These are phyloP conservation scores for Mycosarcoma maydis DNA, from an alignment of 1,284 basidiomycete genomes.

Conservation along the genomic window DNA sequence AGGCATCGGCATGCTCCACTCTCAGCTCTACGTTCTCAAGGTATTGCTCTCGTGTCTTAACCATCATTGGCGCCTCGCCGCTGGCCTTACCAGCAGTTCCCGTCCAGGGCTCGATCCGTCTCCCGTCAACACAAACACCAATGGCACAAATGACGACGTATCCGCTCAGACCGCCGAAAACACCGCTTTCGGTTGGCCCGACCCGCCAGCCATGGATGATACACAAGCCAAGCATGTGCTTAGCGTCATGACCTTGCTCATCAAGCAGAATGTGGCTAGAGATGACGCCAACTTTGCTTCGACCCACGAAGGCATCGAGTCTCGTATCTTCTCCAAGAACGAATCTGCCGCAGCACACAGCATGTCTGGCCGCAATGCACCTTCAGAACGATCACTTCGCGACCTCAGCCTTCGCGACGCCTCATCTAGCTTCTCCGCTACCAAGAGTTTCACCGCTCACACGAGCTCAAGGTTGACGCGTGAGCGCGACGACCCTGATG, in stretches of 20 bases:
- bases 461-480: conserved; percentile 13
- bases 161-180: conserved; percentile 32
- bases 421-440: conserved; percentile 31
- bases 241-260: conserved; percentile 75
- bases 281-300: conserved; percentile 54
- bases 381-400: conserved; percentile 43
- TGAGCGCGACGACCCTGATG: conserved; percentile 36
- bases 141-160: conserved; percentile 28
- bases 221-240: conserved; percentile 85
- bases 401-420: conserved; percentile 36
- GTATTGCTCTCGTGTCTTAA: conserved; percentile 80
- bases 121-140: background rate
- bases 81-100: conserved; percentile 25
- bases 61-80: conserved; percentile 74
- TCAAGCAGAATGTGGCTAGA: conserved; percentile 72
- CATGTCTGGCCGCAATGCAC: conserved; percentile 15
- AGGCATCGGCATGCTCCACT: conserved; percentile 75
- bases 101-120: conserved; percentile 17
- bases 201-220: conserved; percentile 83
- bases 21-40: conserved; percentile 87
- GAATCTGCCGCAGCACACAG: conserved; percentile 11
- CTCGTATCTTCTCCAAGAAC: conserved; percentile 17
- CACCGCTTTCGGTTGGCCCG: conserved; percentile 70
- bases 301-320: conserved; percentile 27
- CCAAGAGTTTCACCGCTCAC: conserved; percentile 25